Evolutionary conservation across 1,284 basidiomycete species (phyloP), one percentile per base, ranked within the genome.

Genomic region (Cryptococcus amylolentus): DNA sequence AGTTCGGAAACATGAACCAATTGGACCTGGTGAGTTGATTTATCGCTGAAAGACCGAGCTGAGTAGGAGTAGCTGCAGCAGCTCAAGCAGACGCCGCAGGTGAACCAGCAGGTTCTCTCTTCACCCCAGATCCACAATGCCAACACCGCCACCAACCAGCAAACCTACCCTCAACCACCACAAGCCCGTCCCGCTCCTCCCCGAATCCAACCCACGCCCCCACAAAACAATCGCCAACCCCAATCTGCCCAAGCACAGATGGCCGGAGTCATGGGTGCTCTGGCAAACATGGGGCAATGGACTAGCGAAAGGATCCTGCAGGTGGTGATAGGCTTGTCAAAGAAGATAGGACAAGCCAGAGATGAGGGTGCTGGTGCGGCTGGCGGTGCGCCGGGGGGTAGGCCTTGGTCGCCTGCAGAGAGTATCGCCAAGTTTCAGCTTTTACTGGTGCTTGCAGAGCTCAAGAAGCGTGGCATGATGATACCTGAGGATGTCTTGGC

Each of bases 81-180:
- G 42, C 50, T 59, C 50, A 59, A 59, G 20, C 55, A 60, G 20
- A 63, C 61, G 9, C 61, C 61, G 20, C 57, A 63, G 45, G 57
- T 57, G 50, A 16, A 35, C 12, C 53, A 51, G 44, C 53, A 51
- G 37, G 55, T 56, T 4, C 53, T 57, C 23, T 5, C 54, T 20
- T 63, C 61, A 10, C 61, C 61, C n/a, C 58, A 60, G 43, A 52
- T 42, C 16, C 23, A 38, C 2, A 57, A 52, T 20, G 8, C 40
- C 18, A 51, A 44, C 14, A 26, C 46, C 26, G 10, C 26, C 9
- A 48, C 26, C 9, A 48, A 23, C 46, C 46, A 48, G 31, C 31
- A 48, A 14, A 13, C 26, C 26, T n/a, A 48, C 16, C n/a, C 35
- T 7, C 27, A 40, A 45, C 3, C 6, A 42, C 8, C 41, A 9